A percentile compares a stretch with the other conserved stretches of the same genome.
Conservation (phyloP, 2,329 filamentous ascomycete genomes). For the Macrophomina pseudophaseolina region DNA sequence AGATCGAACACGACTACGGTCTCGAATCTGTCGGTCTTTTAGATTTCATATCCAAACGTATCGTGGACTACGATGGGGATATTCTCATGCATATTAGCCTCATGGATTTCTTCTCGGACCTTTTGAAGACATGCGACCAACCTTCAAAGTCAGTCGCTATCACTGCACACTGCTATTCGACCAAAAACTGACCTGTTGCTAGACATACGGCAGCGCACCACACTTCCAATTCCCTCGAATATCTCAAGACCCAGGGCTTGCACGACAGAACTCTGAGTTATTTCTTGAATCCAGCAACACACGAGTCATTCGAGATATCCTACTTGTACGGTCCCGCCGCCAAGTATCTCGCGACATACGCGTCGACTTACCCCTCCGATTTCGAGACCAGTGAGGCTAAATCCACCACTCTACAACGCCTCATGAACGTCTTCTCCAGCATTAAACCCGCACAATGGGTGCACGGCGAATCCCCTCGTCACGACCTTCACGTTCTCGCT, state of each 20-base stretch:
- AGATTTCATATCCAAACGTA: conserved; percentile 59
- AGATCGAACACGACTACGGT: conserved; percentile 55
- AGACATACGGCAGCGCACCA: conserved; percentile 27
- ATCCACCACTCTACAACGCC: conserved; percentile 25
- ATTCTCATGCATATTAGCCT: conserved; percentile 65
- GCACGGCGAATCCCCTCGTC: conserved; percentile 58
- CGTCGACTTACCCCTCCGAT: conserved; percentile 60
- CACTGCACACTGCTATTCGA: neutral
- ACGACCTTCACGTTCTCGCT: conserved; percentile 63
- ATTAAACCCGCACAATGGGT: conserved; percentile 58
- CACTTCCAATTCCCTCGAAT: conserved; percentile 54
- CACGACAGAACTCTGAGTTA: conserved; percentile 57
- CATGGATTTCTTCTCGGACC: conserved; percentile 62
- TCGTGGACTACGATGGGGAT: conserved; percentile 62
- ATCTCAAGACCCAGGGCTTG: conserved; percentile 56
- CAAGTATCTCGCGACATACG: conserved; percentile 63
- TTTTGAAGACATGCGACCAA: conserved; percentile 49
- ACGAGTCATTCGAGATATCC: conserved; percentile 57
- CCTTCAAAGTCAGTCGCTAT: conserved; percentile 15
- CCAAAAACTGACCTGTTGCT: neutral
- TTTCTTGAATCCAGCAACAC: conserved; percentile 57
- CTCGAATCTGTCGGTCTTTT: conserved; percentile 50
- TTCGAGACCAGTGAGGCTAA: conserved; percentile 52
- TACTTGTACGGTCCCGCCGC: conserved; percentile 62
- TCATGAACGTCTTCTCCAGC: conserved; percentile 54